Base-by-base conservation (phyloP, 345 rosid genomes). In the Raphanus raphanistrum region DNA sequence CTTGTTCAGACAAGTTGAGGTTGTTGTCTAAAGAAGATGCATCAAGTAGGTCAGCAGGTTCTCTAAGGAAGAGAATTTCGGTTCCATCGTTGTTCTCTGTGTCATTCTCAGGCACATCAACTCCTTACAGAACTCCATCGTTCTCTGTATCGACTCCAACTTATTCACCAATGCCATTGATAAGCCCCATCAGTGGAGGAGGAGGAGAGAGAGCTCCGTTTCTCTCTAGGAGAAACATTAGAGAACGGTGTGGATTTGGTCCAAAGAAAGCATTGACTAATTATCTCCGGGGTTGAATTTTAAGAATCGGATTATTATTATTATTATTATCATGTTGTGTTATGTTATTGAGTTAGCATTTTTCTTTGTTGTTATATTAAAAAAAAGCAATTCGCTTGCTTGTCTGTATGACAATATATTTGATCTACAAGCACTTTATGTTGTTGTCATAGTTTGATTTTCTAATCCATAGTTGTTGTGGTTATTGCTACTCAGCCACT, bases 181-280 rank as follows among this genome's bases (percentile, higher is more conserved):
- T 80, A 45, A 92, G 97, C 73, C 92, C 97, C 4, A 76, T 81
- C 15, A 35, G 9, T 45, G 77, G 60, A 15, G 87, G 87, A 66
- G 97, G 79, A 55, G 90, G 87, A 68, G 98, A 92, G 13, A 87
- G 89, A 82, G 88, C 94, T 68, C 90, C 98, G 35, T 87, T 92
- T 79, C 90, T 87, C 66, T 82, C 83, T 31, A 76, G 25, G 76
- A 83, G 73, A 79, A 85, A 85, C 76, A 86, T 87, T 70, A 85
- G 71, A 13, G 86, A 72, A 82, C 94, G 98, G 2, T 94, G 94
- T 25, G 97, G 98, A 31, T 87, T 92, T 38, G 96, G 99, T 73
- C 96, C 94, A 73, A 92, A 75, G 84, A 92, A 89, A 70, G 97
- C 83, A 6, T 81, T 95, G 85, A 83, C 87, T 13, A 88, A 86